phyloP scores from a whole-genome alignment of 805 yeast genomes.

The Starmerella etchellsii region DNA sequence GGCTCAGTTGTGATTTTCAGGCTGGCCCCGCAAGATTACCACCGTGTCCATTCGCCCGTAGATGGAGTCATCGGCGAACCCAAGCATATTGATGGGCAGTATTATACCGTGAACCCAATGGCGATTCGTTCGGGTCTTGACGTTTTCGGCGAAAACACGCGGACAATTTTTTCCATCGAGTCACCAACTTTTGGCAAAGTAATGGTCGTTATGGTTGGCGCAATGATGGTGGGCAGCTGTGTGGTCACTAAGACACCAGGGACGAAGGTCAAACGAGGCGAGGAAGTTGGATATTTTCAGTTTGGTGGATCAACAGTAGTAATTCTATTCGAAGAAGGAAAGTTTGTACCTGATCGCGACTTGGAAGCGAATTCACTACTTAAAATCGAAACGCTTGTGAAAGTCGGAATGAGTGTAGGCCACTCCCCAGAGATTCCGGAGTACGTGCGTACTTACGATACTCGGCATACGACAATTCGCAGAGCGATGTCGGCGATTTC shows the following conservation, averaged over 20 bases:
- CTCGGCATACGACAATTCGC: slow-evolving; percentile 19
- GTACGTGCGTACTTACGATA: slow-evolving; percentile 20
- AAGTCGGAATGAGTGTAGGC: slow-evolving; percentile 89
- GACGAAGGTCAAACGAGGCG: slow-evolving; percentile 48
- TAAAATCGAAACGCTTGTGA: slow-evolving; percentile 66
- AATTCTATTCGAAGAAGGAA: slow-evolving; percentile 41
- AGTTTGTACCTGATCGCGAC: slow-evolving; percentile 54
- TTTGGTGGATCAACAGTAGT: slow-evolving; percentile 91
- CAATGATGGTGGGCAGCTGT: slow-evolving; percentile 97
- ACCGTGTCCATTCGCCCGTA: slow-evolving; percentile 82
- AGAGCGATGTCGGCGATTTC: slow-evolving; percentile 20
- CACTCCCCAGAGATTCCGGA: slow-evolving; percentile 33
- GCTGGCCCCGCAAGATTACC: slow-evolving; percentile 94
- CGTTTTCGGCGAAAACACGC: slow-evolving; percentile 82
- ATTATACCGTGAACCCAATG: slow-evolving; percentile 96
- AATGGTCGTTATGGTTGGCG: slow-evolving; percentile 75
- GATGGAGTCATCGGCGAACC: slow-evolving; percentile 59
- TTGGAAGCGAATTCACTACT: slow-evolving; percentile 46
- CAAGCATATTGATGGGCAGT: slow-evolving; percentile 67
- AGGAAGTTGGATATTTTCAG: slow-evolving; percentile 86
- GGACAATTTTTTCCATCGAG: slow-evolving; percentile 65
- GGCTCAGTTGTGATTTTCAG: slow-evolving; percentile 54
- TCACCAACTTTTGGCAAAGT: slow-evolving; percentile 69
- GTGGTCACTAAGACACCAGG: slow-evolving; percentile 56
- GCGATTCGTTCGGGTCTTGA: slow-evolving; percentile 79